Conservation (phyloP, 75 land plant species). For the Sequoia sempervirens region DNA sequence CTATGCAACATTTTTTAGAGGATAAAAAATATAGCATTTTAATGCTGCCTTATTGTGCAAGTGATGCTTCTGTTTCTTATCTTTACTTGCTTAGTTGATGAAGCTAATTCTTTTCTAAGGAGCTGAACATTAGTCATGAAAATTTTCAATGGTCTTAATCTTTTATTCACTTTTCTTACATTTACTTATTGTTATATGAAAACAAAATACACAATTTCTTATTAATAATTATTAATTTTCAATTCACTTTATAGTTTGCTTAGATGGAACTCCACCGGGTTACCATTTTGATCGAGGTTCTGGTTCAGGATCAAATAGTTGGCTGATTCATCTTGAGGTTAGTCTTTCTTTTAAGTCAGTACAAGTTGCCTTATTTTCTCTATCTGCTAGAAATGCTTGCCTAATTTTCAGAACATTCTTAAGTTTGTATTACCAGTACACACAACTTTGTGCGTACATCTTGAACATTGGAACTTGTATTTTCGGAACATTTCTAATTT, state of each 20-base stretch:
- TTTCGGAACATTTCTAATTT: too few species aligned
- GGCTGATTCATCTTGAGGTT: conserved; percentile 82
- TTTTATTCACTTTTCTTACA: neutral
- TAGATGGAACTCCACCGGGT: conserved; percentile 84
- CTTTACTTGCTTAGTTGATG: neutral
- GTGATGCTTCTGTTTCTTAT: neutral
- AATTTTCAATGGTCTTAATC: neutral
- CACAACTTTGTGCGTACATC: too few species aligned
- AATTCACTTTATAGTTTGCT: conserved; percentile 50
- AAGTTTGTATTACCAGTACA: neutral
- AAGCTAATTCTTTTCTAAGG: neutral
- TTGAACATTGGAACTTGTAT: too few species aligned
- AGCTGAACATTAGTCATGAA: neutral
- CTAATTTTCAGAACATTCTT: neutral
- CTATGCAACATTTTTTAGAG: neutral
- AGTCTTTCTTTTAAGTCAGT: conserved; percentile 2
- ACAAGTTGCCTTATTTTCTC: neutral
- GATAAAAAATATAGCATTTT: neutral
- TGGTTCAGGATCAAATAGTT: conserved; percentile 67
- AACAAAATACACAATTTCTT: neutral
- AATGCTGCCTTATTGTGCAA: neutral
- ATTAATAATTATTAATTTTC: neutral
- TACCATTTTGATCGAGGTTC: conserved; percentile 66
- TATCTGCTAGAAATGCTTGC: neutral
- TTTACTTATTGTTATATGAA: neutral